Evolutionary conservation across 257 asterid genomes (phyloP), one percentile per base, ranked within the genome.

Genomic region (Solanum lycopersicoides): DNA sequence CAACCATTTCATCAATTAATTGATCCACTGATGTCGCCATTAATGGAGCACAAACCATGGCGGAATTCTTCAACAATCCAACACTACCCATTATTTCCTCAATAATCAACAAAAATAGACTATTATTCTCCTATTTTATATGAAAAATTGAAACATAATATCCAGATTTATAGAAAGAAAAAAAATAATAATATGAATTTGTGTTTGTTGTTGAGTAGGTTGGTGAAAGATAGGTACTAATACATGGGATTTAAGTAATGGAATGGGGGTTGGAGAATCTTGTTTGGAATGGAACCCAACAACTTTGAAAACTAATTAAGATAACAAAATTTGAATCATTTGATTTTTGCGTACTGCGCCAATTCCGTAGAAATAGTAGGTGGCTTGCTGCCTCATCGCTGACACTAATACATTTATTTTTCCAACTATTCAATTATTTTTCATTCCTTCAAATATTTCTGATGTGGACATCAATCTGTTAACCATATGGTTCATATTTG

Each of bases 11-110:
- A 32, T 45, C 28, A 87, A 92, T 8, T 91, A 92, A 74, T 87
- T 92, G 88, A 77, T 89, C 94, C 80, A 89, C 93, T 5, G 98
- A 87, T 83, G 89, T 88, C 12, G 88, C 89, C 89, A 83, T 83
- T 65, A 94, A 69, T 60, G 91, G 89, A 21, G 92, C 95, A 32
- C 98, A 94, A 28, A 93, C 90, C 89, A 92, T 53, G 35, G 90
- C 88, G 2, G 93, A 86, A 77, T 89, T 86, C 73, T 86, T 86
- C 90, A 79, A 28, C 83, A 86, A 68, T 39, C 93, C 93, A 87
- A 88, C 73, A 80, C 93, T 86, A 39, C 92, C 91, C 93, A 90
- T 90, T 89, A 16, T 53, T 87, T 65, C 42, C 7, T 16, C 71
- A 3, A 23, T 59, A 82, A 39, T 28, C 23, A 60, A 63, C 30